These are phyloP conservation scores for Auxenochlorella pyrenoidosa DNA, from an alignment of 139 green algal species.

Conservation along the genomic window DNA sequence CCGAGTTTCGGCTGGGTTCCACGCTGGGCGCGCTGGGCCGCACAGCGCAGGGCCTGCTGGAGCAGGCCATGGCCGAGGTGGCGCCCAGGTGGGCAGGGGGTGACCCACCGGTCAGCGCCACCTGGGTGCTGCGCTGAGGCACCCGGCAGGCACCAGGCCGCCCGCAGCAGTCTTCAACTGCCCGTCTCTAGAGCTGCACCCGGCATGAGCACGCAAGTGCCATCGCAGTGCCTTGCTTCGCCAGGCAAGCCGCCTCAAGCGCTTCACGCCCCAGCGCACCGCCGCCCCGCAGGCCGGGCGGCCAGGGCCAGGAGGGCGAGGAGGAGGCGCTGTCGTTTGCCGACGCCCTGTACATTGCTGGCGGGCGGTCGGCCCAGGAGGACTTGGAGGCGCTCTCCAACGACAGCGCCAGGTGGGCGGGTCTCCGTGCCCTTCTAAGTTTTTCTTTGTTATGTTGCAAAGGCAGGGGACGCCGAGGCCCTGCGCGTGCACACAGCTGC, in stretches of 20 bases:
- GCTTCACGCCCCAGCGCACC: background rate
- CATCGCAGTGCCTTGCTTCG: background rate
- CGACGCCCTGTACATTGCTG: slow-evolving; percentile 16
- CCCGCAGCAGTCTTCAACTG: no score
- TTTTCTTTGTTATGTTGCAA: no score
- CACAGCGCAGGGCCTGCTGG: slow-evolving; percentile 16
- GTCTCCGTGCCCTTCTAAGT: background rate
- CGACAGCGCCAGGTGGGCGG: slow-evolving; percentile 28
- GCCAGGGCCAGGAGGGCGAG: background rate
- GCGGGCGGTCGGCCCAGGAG: slow-evolving; percentile 28
- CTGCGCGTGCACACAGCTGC: no score
- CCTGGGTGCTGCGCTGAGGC: no score
- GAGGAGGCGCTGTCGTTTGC: slow-evolving; percentile 18
- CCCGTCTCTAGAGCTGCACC: no score
- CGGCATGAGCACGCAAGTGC: no score
- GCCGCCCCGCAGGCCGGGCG: background rate
- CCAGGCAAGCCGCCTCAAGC: no score
- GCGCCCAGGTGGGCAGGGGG: background rate
- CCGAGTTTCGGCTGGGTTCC: slow-evolving; percentile 11
- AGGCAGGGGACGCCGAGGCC: no score
- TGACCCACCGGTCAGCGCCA: background rate
- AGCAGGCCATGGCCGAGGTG: slow-evolving; percentile 1
- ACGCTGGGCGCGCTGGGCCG: slow-evolving; percentile 18
- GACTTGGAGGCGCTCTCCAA: slow-evolving; percentile 35
- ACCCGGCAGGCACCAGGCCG: no score